phyloP scores from a whole-genome alignment of 192 early-diverging fungal genomes.

The Coemansia sp. region DNA sequence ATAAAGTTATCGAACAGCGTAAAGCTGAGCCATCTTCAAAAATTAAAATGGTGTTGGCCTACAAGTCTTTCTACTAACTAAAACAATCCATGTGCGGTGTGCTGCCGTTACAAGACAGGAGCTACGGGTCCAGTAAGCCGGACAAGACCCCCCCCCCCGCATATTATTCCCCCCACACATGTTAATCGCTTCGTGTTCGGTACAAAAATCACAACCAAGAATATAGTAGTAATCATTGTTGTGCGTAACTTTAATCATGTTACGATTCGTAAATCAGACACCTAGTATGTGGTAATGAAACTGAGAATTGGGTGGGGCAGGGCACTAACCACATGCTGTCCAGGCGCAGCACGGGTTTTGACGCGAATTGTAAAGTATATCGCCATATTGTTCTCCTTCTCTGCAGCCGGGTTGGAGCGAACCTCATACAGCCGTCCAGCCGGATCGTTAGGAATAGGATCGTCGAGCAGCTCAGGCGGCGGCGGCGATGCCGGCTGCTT shows the following conservation, averaged over 20 bases:
- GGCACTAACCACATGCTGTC: constrained; percentile 21
- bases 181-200: not conserved
- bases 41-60: not conserved
- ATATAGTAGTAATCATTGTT: too few species aligned
- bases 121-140: not conserved
- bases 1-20: not conserved
- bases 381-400: constrained; percentile 35
- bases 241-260: not conserved
- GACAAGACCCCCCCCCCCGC: not conserved
- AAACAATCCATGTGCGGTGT: not conserved
- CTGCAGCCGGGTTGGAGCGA: constrained; percentile 31
- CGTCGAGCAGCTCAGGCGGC: constrained; percentile 43
- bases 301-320: constrained; percentile 44
- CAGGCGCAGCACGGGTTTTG: constrained; percentile 22
- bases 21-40: not conserved
- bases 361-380: constrained; percentile 46
- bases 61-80: not conserved
- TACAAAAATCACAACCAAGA: not conserved
- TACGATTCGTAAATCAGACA: not conserved
- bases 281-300: constrained; percentile 44
- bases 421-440: constrained; percentile 47
- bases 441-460: constrained; percentile 45
- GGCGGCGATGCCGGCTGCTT: constrained; percentile 29
- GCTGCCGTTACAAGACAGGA: not conserved
- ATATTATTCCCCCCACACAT: not conserved